Evolutionary conservation across 208 protist genomes (phyloP), one percentile per base, ranked within the genome.

Genomic region (Sergeia podlipaevii): DNA sequence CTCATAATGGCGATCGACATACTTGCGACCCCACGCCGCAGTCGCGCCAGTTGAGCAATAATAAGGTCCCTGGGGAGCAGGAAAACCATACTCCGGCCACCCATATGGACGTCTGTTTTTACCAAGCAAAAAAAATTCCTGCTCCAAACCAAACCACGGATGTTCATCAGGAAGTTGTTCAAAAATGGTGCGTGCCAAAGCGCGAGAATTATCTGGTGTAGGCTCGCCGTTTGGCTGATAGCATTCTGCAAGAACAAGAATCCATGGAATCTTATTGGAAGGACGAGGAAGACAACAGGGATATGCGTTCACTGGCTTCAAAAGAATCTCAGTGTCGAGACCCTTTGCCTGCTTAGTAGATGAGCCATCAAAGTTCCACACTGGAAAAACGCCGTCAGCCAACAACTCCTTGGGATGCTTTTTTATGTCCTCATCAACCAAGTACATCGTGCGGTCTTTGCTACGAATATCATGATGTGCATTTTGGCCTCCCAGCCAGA

Each of bases 341-440:
- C 87, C 80, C 52, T 65, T 72, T 2, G 80, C 74, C 59, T 94
- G 87, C 21, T 50, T 61, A 27, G 87, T 94, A 24, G 87, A 97
- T 15, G 96, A 98, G 39, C 97, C 97, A 58, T 99, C 97, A 65
- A 95, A 99, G 74, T 98, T 99, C 96, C 96, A 98, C n/a, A 95
- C 69, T 7, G 96, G 95, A 26, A 98, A 89, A 49, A 85, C 28
- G 0, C 74, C 76, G 24, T 79, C 68, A 2, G 70, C 76, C 11
- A 88, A 70, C 36, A 90, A 54, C n/a, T 78, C 68, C 59, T 90
- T 88, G 10, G 85, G 85, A 24, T 75, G 58, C 61, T 80, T 74
- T 28, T 58, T 32, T 15, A 86, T 8, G 32, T 91, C 57, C 6
- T 77, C 73, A 24, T 47, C 37, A 13, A 70, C 71, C 2, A 91